Conservation (phyloP, 352 stramenopile species). For the Pythium aquatile region DNA sequence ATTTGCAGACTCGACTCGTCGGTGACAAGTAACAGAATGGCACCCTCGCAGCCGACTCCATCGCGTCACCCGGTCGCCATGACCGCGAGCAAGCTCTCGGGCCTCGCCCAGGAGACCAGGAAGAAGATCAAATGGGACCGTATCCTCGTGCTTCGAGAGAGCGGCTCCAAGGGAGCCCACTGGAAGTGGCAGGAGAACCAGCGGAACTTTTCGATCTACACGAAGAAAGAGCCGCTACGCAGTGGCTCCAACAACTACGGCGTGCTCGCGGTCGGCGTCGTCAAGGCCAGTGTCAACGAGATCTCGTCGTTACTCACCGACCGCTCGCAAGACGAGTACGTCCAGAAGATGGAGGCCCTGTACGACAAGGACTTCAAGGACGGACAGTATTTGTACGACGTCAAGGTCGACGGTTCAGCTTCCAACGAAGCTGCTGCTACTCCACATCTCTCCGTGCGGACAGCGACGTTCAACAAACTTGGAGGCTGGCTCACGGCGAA, state of each 20-base stretch:
- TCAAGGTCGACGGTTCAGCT: no score
- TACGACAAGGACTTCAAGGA: conserved; percentile 20
- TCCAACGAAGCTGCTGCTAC: no score
- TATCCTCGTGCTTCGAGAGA: conserved; percentile 12
- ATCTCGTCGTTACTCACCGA: conserved; percentile 12
- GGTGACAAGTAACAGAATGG: no score
- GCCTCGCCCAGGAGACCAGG: conserved; percentile 11
- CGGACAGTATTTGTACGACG: no score
- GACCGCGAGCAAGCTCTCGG: background rate
- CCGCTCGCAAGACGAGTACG: conserved; percentile 5
- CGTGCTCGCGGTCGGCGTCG: conserved; percentile 18
- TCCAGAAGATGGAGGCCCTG: conserved; percentile 18
- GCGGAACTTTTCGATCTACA: conserved; percentile 21
- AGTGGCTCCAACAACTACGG: background rate
- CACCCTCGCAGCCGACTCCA: no score
- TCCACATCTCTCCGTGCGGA: conserved; percentile 12
- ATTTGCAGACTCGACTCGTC: no score
- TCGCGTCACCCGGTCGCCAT: background rate
- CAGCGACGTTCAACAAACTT: conserved; percentile 11
- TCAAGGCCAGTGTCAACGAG: conserved; percentile 13
- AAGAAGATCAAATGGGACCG: conserved; percentile 19
- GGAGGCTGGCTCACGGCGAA: conserved; percentile 14
- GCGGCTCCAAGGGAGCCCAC: background rate
- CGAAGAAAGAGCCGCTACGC: background rate
- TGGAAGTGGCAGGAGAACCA: conserved; percentile 6